A percentile compares a stretch with the other conserved stretches of the same genome.
Conservation (phyloP, 2,329 filamentous ascomycete species). For the Calonectria pseudoreteaudii region DNA sequence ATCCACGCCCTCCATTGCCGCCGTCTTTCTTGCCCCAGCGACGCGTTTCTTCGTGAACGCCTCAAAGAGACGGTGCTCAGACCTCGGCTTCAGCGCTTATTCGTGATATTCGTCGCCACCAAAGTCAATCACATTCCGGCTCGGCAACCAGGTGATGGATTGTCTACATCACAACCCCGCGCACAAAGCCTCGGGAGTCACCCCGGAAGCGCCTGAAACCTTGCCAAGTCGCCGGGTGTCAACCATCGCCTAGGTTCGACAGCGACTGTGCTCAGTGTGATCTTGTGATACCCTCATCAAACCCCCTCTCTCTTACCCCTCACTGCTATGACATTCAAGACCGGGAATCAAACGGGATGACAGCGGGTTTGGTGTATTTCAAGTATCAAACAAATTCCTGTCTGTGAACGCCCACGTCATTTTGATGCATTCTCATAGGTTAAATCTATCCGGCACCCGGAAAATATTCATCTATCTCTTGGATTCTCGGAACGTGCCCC, state of each 20-base stretch:
- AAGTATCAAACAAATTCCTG: constrained; percentile 13
- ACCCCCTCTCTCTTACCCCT: not conserved
- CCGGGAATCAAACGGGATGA: constrained; percentile 15
- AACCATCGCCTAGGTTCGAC: not conserved
- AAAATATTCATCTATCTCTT: constrained; percentile 14
- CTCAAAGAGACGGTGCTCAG: constrained; percentile 4
- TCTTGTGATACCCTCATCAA: constrained; percentile 9
- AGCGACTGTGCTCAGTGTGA: not conserved
- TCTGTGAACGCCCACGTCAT: not conserved
- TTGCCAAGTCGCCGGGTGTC: not conserved
- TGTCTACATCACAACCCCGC: constrained; percentile 16
- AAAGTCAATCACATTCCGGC: constrained; percentile 19
- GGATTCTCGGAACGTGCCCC: not conserved
- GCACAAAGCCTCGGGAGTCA: not conserved
- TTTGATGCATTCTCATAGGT: not conserved
- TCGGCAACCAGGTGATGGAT: constrained; percentile 9
- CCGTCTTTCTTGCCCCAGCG: constrained; percentile 39
- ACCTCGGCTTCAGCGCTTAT: constrained; percentile 29
- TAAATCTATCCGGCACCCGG: not conserved
- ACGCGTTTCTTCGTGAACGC: constrained; percentile 37
- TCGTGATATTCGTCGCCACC: constrained; percentile 13
- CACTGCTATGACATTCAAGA: constrained; percentile 16
- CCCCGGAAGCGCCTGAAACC: not conserved
- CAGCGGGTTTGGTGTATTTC: not conserved
- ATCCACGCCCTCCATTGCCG: constrained; percentile 24